phyloP scores from a whole-genome alignment of 805 yeast genomes.

The Myxozyma kluyveri region DNA sequence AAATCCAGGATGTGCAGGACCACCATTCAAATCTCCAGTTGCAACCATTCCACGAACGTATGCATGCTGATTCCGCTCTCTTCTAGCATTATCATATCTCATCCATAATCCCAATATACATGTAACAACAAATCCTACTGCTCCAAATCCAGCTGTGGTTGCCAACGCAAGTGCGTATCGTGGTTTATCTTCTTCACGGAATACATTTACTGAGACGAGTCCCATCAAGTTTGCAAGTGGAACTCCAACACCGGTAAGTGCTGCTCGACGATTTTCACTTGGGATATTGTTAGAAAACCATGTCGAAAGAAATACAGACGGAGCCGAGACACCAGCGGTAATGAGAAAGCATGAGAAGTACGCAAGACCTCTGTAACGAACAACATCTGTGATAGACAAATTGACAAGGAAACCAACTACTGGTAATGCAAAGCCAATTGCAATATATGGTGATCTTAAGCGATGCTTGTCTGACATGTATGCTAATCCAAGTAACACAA shows the following conservation, averaged over 20 bases:
- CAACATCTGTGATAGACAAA: slow-evolving; percentile 48
- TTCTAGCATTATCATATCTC: slow-evolving; percentile 45
- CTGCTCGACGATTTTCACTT: slow-evolving; percentile 47
- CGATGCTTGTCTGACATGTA: slow-evolving; percentile 44
- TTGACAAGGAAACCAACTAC: slow-evolving; percentile 49
- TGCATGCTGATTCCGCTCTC: slow-evolving; percentile 45
- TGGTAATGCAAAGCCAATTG: slow-evolving; percentile 42
- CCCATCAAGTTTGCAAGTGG: slow-evolving; percentile 60
- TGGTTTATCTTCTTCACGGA: slow-evolving; percentile 53
- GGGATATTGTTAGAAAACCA: slow-evolving; percentile 54
- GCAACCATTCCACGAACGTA: slow-evolving; percentile 45
- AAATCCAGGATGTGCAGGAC: slow-evolving; percentile 46
- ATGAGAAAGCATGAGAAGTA: slow-evolving; percentile 48
- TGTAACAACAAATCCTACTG: slow-evolving; percentile 43
- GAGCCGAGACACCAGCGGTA: slow-evolving; percentile 51
- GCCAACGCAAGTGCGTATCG: slow-evolving; percentile 52
- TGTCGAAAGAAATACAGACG: slow-evolving; percentile 50
- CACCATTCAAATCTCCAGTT: slow-evolving; percentile 45
- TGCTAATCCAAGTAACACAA: slow-evolving; percentile 42
- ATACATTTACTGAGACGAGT: slow-evolving; percentile 52
- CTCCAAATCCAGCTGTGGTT: slow-evolving; percentile 49
- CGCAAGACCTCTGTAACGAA: slow-evolving; percentile 43
- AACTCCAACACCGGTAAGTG: slow-evolving; percentile 49
- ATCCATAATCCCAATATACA: slow-evolving; percentile 38
- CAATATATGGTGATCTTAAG: slow-evolving; percentile 43